Percentiles rank a stretch among this genome's conserved stretches.
Evolutionary conservation across 73 alveolate genomes (phyloP).

Genomic region (Breviolum minutum): DNA sequence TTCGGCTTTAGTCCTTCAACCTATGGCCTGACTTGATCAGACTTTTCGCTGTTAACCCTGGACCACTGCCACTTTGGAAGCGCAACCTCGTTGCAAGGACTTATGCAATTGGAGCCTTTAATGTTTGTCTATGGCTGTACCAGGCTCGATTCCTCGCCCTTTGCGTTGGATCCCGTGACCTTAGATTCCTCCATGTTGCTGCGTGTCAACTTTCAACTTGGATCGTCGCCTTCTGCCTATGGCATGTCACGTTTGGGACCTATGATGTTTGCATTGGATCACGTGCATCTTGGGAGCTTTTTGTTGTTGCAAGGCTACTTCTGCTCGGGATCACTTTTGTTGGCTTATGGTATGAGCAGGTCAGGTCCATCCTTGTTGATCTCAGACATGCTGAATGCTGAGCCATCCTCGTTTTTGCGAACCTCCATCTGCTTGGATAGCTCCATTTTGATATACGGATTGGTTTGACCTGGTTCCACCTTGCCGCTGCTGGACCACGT

Average conservation of each 20-base stretch:
- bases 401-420: neutral
- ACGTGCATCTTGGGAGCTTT: slow-evolving; percentile 17
- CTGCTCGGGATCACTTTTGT: neutral
- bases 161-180: slow-evolving; percentile 28
- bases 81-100: neutral
- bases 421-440: neutral
- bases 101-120: neutral
- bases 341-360: slow-evolving; percentile 40
- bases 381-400: slow-evolving; percentile 1
- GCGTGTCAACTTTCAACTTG: neutral
- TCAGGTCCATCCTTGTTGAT: neutral
- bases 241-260: slow-evolving; percentile 54
- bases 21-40: slow-evolving; percentile 57
- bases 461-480: neutral
- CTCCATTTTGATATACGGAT: slow-evolving; percentile 9
- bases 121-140: slow-evolving; percentile 15
- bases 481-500: slow-evolving; percentile 41
- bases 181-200: neutral
- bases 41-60: neutral
- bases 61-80: slow-evolving; percentile 59
- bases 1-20: neutral
- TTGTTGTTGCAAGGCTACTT: neutral
- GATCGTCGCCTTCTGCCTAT: neutral
- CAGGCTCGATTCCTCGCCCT: neutral
- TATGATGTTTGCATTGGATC: neutral